Evolutionary conservation across 2,329 filamentous ascomycete species (phyloP).

Genomic region (Colletotrichum liaoningense): DNA sequence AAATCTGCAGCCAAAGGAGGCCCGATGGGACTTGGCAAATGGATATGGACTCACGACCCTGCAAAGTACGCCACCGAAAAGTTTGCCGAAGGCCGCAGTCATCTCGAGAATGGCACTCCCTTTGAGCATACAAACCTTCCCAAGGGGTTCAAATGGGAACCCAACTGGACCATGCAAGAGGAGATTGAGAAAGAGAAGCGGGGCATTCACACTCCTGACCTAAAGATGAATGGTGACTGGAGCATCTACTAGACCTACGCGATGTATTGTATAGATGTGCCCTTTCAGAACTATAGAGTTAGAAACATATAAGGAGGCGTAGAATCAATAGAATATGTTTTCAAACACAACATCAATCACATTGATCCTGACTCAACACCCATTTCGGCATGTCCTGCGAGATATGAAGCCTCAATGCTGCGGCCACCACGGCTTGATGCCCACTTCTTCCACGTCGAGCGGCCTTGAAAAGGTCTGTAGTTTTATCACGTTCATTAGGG

Average conservation of each 20-base stretch:
- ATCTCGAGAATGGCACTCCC: not conserved
- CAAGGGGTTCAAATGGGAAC: not conserved
- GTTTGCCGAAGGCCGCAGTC: not conserved
- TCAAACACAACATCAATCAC: not conserved
- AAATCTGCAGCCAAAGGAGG: too few species aligned
- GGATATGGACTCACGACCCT: too few species aligned
- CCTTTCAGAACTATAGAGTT: not conserved
- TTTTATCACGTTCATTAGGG: too few species aligned
- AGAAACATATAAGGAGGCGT: not conserved
- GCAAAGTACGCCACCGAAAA: not conserved
- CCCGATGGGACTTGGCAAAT: too few species aligned
- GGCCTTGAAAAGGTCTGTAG: not conserved
- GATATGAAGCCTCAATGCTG: not conserved
- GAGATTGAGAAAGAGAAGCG: conserved; percentile 19
- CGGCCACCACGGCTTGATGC: not conserved
- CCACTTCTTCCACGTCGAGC: not conserved
- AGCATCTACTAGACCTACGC: conserved; percentile 5
- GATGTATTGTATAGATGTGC: not conserved
- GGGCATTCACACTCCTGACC: conserved; percentile 10
- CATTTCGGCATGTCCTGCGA: too few species aligned
- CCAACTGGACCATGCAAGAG: conserved; percentile 12
- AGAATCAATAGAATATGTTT: not conserved
- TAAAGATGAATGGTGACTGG: conserved; percentile 16
- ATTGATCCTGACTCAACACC: not conserved
- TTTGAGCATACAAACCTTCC: conserved; percentile 14